Evolutionary conservation across 2,329 filamentous ascomycete species (phyloP).

Genomic region (Teratosphaeria gauchensis): DNA sequence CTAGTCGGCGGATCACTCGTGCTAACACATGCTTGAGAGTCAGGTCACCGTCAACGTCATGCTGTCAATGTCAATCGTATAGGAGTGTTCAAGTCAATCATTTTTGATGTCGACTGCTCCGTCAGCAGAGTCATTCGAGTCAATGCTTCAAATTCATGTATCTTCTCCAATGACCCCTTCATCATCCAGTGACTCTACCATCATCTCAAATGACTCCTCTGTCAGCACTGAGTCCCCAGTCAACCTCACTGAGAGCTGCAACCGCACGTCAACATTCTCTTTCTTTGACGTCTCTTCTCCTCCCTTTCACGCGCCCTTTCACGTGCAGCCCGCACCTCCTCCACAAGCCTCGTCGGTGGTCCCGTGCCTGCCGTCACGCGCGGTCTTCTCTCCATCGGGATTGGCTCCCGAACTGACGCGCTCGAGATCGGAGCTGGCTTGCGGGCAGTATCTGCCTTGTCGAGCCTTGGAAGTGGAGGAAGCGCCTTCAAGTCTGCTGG

Average conservation of each 20-base stretch:
- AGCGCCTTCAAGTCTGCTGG: background rate
- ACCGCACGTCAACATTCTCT: background rate
- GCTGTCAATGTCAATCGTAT: background rate
- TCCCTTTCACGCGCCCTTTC: background rate
- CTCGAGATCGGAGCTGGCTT: background rate
- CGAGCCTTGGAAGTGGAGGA: background rate
- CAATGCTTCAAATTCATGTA: background rate
- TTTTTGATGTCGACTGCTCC: background rate
- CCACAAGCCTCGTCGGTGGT: background rate
- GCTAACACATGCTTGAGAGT: too few relatives aligned
- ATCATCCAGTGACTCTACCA: background rate
- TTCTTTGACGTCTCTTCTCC: background rate
- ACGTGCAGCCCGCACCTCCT: too few relatives aligned
- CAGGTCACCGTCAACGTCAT: background rate
- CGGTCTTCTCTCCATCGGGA: background rate
- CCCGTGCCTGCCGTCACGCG: background rate
- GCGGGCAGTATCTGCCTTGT: background rate
- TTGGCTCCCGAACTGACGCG: background rate
- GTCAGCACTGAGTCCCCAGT: background rate
- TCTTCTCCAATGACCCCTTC: background rate
- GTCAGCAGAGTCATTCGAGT: background rate
- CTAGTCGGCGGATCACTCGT: too few relatives aligned
- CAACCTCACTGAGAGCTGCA: background rate
- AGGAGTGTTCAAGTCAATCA: background rate
- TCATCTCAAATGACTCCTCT: background rate